Percentiles rank a stretch among this genome's conserved stretches.
phyloP scores from a whole-genome alignment of 2,329 filamentous ascomycete species.

The Fusarium camptoceras region DNA sequence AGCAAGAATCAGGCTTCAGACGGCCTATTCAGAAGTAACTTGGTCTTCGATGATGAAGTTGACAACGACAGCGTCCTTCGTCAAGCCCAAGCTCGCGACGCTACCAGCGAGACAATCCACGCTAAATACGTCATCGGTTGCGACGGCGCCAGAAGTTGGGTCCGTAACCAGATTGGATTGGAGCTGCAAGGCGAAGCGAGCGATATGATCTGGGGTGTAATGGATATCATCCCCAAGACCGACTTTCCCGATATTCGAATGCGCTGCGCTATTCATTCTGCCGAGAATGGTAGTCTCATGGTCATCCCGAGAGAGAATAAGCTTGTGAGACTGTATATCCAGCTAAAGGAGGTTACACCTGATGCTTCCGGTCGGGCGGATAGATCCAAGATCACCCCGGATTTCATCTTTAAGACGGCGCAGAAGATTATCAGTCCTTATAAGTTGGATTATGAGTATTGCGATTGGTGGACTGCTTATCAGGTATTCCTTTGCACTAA shows the following conservation, averaged over 20 bases:
- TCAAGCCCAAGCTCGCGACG: neutral
- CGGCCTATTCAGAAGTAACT: neutral
- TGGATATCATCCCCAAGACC: slow-evolving; percentile 77
- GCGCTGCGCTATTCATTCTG: slow-evolving; percentile 76
- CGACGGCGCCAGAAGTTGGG: slow-evolving; percentile 77
- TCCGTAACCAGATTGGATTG: slow-evolving; percentile 70
- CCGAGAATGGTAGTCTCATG: slow-evolving; percentile 74
- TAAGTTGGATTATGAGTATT: neutral
- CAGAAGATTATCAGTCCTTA: slow-evolving; percentile 1
- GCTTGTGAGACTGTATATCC: slow-evolving; percentile 74
- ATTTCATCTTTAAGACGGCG: neutral
- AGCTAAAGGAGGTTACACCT: slow-evolving; percentile 61
- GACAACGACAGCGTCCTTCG: neutral
- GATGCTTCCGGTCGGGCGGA: neutral
- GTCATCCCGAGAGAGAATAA: slow-evolving; percentile 80
- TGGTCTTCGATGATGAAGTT: neutral
- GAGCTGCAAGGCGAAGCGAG: slow-evolving; percentile 67
- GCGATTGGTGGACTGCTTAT: slow-evolving; percentile 1
- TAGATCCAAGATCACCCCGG: neutral
- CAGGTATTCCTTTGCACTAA: neutral
- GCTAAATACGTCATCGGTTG: slow-evolving; percentile 46
- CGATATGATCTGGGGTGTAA: slow-evolving; percentile 73
- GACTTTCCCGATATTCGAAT: slow-evolving; percentile 81
- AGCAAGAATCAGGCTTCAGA: neutral
- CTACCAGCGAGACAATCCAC: slow-evolving; percentile 20